phyloP scores from a whole-genome alignment of 805 yeast species.

The Cyberlindnera subsufficiens region DNA sequence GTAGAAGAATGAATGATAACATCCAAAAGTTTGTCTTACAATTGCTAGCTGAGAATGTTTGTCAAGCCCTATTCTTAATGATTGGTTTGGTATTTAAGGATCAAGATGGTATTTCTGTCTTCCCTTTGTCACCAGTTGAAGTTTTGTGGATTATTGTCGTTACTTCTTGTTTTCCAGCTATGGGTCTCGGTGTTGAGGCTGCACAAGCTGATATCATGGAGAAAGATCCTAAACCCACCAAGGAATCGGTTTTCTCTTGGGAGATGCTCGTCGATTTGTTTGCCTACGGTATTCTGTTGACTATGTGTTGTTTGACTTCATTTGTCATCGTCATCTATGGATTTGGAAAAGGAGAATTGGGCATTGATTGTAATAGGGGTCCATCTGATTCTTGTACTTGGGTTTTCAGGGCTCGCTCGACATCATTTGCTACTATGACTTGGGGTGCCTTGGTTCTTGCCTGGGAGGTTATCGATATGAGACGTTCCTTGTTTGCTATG shows the following conservation, averaged over 20 bases:
- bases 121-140: constrained; percentile 77
- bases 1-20: constrained; percentile 72
- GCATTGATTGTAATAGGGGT: constrained; percentile 53
- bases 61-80: constrained; percentile 62
- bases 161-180: constrained; percentile 78
- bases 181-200: constrained; percentile 70
- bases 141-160: constrained; percentile 76
- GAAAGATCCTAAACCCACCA: constrained; percentile 56
- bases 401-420: constrained; percentile 73
- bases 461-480: constrained; percentile 76
- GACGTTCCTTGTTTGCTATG: constrained; percentile 67
- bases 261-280: constrained; percentile 66
- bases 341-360: constrained; percentile 59
- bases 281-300: constrained; percentile 70
- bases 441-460: constrained; percentile 81
- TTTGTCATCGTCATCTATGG: constrained; percentile 67
- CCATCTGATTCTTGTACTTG: constrained; percentile 42
- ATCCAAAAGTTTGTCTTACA: constrained; percentile 76
- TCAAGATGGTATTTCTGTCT: constrained; percentile 59
- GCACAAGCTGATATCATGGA: constrained; percentile 61
- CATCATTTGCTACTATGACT: constrained; percentile 75
- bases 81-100: constrained; percentile 72
- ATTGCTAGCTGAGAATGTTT: constrained; percentile 65
- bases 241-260: constrained; percentile 53
- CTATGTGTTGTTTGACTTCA: constrained; percentile 58